Evolutionary conservation across 2,329 filamentous ascomycete species (phyloP).

Genomic region (Xylaria sp.): DNA sequence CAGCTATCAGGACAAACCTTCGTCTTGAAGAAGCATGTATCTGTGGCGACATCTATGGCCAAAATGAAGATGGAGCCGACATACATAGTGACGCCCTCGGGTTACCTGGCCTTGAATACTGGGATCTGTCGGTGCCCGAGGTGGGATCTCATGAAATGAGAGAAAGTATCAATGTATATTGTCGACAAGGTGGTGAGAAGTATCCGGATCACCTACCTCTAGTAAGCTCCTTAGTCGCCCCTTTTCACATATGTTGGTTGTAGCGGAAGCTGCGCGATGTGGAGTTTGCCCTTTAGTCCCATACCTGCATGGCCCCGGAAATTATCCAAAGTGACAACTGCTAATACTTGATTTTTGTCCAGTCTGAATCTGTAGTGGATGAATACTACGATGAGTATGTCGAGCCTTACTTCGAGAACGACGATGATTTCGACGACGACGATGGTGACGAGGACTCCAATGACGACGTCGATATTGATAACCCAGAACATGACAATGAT

Average conservation of each 20-base stretch:
- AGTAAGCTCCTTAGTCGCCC: conserved; percentile 13
- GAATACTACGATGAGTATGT: conserved; percentile 36
- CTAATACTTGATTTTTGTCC: conserved; percentile 6
- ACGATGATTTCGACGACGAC: conserved; percentile 6
- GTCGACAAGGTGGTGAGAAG: conserved; percentile 30
- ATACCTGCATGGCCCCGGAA: background rate
- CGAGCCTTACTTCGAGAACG: conserved; percentile 21
- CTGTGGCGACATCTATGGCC: conserved; percentile 42
- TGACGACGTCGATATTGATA: background rate
- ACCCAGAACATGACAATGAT: conserved; percentile 9
- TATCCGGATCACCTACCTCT: conserved; percentile 40
- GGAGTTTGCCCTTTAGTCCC: background rate
- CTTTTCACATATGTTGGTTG: background rate
- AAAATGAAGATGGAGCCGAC: conserved; percentile 34
- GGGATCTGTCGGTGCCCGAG: conserved; percentile 39
- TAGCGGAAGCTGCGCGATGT: background rate
- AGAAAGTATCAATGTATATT: conserved; percentile 39
- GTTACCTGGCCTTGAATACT: conserved; percentile 33
- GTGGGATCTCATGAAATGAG: conserved; percentile 29
- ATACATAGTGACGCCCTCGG: background rate
- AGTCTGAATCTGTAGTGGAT: conserved; percentile 25
- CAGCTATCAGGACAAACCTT: conserved; percentile 43
- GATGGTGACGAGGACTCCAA: conserved; percentile 9
- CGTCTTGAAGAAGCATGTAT: conserved; percentile 42
- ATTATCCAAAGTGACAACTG: background rate